Base-by-base conservation (phyloP, 352 stramenopile genomes). In the Globisporangium uncinulatum region DNA sequence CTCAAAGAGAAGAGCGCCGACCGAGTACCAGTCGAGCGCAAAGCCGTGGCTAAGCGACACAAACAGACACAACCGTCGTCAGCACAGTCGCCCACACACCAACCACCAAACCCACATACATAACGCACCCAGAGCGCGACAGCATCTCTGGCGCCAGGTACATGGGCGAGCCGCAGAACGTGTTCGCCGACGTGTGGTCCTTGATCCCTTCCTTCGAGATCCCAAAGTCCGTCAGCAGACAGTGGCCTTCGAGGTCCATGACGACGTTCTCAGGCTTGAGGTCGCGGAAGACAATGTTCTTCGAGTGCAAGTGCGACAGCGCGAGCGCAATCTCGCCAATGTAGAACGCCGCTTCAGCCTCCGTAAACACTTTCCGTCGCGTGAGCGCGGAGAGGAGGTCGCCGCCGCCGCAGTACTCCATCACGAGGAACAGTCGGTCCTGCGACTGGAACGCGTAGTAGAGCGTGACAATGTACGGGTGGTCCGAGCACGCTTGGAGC, bases 151-250 rank as follows among this genome's bases (percentile, higher is more conserved):
- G 84, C 9, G 84, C 84, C 4, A 94, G 63, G 42, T 94, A 94
- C 84, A 92, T 92, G 10, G 82, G 80, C n/a, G 84, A 92, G 0
- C 84, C 84, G 52, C 82, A 92, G 65, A 94, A 94, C 11, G 84
- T 92, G 61, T 90, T 94, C 43, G 84, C 82, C 8, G 80, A 89
- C 39, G 82, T 89, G 64, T 92, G 80, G 55, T 92, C 84, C 59
- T 91, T 89, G 49, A 94, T 89, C 11, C 80, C 82, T 62, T 94
- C 84, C 59, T 94, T 94, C 2, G 84, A 94, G 46, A 94, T 91
- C 53, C 84, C 84, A 59, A 94, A 94, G 50, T 94, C 84, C 24
- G 84, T 94, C 45, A 92, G 60, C 34, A 92, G 54, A 53, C 78
- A 89, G 67, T 92, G 80, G 7, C 84, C 84, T 8, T 91, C 82